Base-by-base conservation (phyloP, 108 stramenopile species). In the Conticribra weissflogii region DNA sequence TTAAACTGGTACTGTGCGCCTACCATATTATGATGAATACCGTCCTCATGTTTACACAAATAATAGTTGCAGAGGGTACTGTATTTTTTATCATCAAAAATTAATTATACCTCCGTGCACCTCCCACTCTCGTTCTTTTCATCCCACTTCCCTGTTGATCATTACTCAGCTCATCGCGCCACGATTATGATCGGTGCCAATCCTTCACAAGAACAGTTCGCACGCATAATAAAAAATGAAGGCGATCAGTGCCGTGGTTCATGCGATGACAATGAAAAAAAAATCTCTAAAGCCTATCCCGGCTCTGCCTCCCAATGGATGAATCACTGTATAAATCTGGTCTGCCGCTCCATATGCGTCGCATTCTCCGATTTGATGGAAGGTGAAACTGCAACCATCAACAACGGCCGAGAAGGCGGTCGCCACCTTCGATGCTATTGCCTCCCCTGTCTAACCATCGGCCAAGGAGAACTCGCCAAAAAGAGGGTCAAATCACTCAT, bases 381-480 rank as follows among this genome's bases (percentile, higher is more conserved):
- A 9, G 16, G 44, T 45, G 44, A 45, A 45, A 36, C 3, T 21
- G 24, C 17, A 54, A 57, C 41, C 52, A 32, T 23, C 33, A 27
- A 59, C 44, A 57, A 54, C 23, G 57, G 9, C 71, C 29, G 65
- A 9, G 16, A 22, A 19, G 21, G 51, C 4, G 25, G 31, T 17
- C 34, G 51, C 19, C 16, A 24, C 19, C 55, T 76, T 7, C 51
- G 27, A 8, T 68, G 47, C 27, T 76, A 76, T 49, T 62, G 66
- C 47, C 49, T 68, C 23, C 75, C 75, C 32, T 68, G 30, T 29
- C 9, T 76, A 24, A 36, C 67, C 4, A 68, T 32, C 48, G 75
- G 75, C 0, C 18, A 4, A 15, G 75, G 75, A 5, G 74, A 66
- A 44, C 30, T 17, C 0, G 74, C 66, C 18, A 30, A 49, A 49